A percentile compares a stretch with the other conserved stretches of the same genome.
These are phyloP conservation scores for Suhomyces prunicola DNA, from an alignment of 805 yeast species.

Conservation along the genomic window DNA sequence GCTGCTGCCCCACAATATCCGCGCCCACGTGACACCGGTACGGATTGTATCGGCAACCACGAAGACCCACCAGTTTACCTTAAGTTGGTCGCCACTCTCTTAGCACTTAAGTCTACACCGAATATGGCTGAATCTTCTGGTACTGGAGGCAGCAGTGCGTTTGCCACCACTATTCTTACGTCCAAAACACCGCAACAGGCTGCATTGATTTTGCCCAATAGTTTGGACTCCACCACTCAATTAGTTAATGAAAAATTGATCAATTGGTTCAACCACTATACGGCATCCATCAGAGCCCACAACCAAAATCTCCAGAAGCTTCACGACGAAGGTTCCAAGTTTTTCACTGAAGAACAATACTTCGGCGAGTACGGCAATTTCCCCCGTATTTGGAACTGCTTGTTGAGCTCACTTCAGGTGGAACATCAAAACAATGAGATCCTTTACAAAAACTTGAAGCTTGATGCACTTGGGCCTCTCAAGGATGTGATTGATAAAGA, in stretches of 20 bases:
- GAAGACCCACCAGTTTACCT: neutral
- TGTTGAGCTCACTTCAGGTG: conserved; percentile 50
- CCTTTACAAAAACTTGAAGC: conserved; percentile 44
- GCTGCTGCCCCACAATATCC: neutral
- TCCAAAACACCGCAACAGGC: conserved; percentile 42
- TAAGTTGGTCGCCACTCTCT: neutral
- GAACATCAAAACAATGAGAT: conserved; percentile 47
- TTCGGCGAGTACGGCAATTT: conserved; percentile 36
- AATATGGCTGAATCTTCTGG: neutral
- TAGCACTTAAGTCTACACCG: neutral
- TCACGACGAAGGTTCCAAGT: conserved; percentile 18
- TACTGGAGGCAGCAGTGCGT: neutral
- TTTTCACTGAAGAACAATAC: conserved; percentile 14
- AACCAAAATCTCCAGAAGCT: conserved; percentile 19
- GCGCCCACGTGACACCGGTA: neutral
- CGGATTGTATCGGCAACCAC: neutral
- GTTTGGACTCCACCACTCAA: conserved; percentile 26
- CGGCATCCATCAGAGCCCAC: conserved; percentile 12
- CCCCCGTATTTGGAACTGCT: conserved; percentile 44
- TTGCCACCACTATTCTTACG: conserved; percentile 37
- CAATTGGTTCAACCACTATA: conserved; percentile 31
- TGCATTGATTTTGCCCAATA: conserved; percentile 36
- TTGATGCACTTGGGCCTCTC: conserved; percentile 56
- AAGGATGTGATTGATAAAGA: conserved; percentile 52
- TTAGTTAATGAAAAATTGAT: conserved; percentile 30